These are phyloP conservation scores for Leucosporidium creatinivorum DNA, from an alignment of 768 basidiomycete genomes.

Conservation along the genomic window DNA sequence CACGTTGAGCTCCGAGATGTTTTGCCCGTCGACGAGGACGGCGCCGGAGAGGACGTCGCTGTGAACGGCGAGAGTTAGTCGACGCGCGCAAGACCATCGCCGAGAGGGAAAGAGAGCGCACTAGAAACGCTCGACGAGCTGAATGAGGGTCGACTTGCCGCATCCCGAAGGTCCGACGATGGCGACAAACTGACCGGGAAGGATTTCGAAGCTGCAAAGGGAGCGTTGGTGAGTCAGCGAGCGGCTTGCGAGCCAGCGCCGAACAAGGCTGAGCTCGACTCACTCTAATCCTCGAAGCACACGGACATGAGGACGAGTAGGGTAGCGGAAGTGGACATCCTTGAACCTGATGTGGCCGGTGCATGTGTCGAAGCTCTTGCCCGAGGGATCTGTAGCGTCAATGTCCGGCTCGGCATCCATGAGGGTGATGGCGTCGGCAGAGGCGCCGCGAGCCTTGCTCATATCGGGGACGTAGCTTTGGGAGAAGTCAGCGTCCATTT, in stretches of 20 bases:
- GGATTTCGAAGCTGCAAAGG: slow-evolving; percentile 37
- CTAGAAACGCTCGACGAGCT: slow-evolving; percentile 41
- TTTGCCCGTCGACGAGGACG: slow-evolving; percentile 44
- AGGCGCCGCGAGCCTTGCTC: slow-evolving; percentile 73
- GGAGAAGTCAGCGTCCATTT: slow-evolving; percentile 46
- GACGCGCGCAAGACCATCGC: neutral
- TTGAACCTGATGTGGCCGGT: slow-evolving; percentile 42
- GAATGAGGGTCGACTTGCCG: slow-evolving; percentile 46
- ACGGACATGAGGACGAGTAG: slow-evolving; percentile 41
- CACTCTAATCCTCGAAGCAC: slow-evolving; percentile 38
- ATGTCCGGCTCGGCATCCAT: slow-evolving; percentile 69
- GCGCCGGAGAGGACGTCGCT: slow-evolving; percentile 42
- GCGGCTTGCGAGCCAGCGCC: slow-evolving; percentile 34
- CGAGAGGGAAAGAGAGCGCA: neutral
- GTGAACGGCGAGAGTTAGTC: slow-evolving; percentile 29
- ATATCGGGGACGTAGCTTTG: slow-evolving; percentile 62
- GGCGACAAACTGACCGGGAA: slow-evolving; percentile 44
- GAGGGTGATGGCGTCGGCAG: slow-evolving; percentile 63
- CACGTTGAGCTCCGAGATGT: slow-evolving; percentile 45
- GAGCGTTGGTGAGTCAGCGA: neutral
- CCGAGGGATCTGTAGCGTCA: slow-evolving; percentile 56
- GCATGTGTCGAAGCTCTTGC: slow-evolving; percentile 39
- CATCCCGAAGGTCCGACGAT: slow-evolving; percentile 46
- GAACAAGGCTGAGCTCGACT: slow-evolving; percentile 39
- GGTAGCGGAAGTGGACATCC: slow-evolving; percentile 43